These are phyloP conservation scores for Prunus fruticosa DNA, from an alignment of 306 rosid genomes.

Conservation along the genomic window DNA sequence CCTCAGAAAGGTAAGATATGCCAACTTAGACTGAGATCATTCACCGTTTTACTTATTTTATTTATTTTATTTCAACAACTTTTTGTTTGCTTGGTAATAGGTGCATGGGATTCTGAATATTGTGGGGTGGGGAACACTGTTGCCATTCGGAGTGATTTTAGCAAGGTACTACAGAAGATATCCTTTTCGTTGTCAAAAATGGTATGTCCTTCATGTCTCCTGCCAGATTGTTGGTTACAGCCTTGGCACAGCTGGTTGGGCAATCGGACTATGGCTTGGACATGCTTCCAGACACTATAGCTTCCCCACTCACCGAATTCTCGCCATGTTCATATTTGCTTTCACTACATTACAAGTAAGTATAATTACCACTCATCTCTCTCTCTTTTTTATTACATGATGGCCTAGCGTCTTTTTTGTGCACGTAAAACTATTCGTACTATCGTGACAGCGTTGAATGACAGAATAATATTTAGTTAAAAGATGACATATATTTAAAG, in stretches of 20 bases:
- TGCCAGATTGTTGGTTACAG: conserved; percentile 52
- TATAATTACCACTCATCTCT: neutral
- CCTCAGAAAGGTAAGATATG: conserved; percentile 46
- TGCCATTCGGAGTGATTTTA: conserved; percentile 66
- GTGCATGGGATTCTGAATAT: conserved; percentile 81
- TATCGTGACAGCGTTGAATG: accelerated
- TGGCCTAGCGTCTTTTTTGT: too few species aligned
- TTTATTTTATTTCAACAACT: neutral
- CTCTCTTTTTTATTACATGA: too few species aligned
- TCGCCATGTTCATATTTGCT: conserved; percentile 57
- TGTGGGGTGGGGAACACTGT: conserved; percentile 71
- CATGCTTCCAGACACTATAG: conserved; percentile 44
- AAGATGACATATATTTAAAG: neutral
- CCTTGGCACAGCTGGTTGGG: conserved; percentile 60
- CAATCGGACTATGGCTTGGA: conserved; percentile 74
- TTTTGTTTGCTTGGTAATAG: conserved; percentile 19
- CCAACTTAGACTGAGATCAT: neutral
- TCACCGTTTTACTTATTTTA: too few species aligned
- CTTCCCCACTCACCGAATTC: conserved; percentile 52
- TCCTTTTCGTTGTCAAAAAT: conserved; percentile 8
- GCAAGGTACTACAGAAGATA: conserved; percentile 57
- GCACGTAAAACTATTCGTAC: neutral
- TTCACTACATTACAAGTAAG: conserved; percentile 62
- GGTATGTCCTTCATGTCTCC: conserved; percentile 33
- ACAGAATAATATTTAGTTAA: neutral